Evolutionary conservation across 768 basidiomycete genomes (phyloP).

Genomic region (Lentinus tigrinus): DNA sequence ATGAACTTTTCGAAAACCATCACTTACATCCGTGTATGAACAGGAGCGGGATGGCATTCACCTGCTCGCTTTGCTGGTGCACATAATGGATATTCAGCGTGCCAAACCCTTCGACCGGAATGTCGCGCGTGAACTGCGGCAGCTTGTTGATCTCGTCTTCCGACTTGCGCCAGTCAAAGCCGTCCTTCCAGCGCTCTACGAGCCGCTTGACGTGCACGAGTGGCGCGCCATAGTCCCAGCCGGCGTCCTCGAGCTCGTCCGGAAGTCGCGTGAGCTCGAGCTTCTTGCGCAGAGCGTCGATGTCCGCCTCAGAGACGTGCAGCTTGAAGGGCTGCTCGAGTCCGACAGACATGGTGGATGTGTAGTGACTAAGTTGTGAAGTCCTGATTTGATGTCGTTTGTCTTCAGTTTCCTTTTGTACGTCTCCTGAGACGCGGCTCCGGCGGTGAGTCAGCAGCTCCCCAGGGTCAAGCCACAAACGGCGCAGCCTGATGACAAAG

Average conservation of each 20-base stretch:
- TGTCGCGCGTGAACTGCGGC: slow-evolving; percentile 54
- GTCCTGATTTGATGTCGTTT: no score
- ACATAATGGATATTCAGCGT: slow-evolving; percentile 52
- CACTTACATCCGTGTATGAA: slow-evolving; percentile 60
- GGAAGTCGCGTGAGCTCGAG: slow-evolving; percentile 27
- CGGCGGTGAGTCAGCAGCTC: no score
- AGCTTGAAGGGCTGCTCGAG: slow-evolving; percentile 24
- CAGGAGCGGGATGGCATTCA: slow-evolving; percentile 32
- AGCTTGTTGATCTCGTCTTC: slow-evolving; percentile 53
- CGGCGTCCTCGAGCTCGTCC: slow-evolving; percentile 26
- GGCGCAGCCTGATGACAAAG: no score
- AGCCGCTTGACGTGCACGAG: slow-evolving; percentile 49
- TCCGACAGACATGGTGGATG: no score
- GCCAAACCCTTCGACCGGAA: slow-evolving; percentile 47
- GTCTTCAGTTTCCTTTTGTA: no score
- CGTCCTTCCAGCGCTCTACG: slow-evolving; percentile 47
- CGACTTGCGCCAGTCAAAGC: slow-evolving; percentile 55
- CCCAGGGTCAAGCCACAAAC: no score
- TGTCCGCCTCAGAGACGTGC: slow-evolving; percentile 20
- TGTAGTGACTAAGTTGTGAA: no score
- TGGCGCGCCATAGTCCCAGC: slow-evolving; percentile 37
- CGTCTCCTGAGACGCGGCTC: no score
- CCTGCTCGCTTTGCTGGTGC: slow-evolving; percentile 46
- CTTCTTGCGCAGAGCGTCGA: slow-evolving; percentile 23
- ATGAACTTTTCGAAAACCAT: no score